phyloP scores from a whole-genome alignment of 1,139 yeast genomes.

The Yamadazyma jaroonii region DNA sequence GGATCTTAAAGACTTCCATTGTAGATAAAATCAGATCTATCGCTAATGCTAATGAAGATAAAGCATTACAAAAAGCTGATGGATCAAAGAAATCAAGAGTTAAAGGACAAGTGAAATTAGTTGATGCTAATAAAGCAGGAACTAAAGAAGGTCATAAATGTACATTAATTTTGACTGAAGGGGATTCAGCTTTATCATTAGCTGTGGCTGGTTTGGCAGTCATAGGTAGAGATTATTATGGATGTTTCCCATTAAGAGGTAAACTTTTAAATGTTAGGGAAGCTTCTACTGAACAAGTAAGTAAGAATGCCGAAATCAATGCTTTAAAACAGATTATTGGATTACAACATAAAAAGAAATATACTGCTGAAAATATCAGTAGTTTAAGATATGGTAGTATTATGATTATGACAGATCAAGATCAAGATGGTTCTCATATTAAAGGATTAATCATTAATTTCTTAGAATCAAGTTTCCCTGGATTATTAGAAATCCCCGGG shows the following conservation, averaged over 20 bases:
- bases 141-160: slow-evolving; percentile 89
- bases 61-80: slow-evolving; percentile 86
- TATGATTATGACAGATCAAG: slow-evolving; percentile 99
- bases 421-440: slow-evolving; percentile 98
- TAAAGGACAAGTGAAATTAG: slow-evolving; percentile 85
- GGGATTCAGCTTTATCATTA: slow-evolving; percentile 91
- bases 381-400: slow-evolving; percentile 91
- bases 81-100: slow-evolving; percentile 83
- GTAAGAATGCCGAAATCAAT: slow-evolving; percentile 90
- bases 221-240: slow-evolving; percentile 93
- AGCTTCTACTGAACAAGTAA: slow-evolving; percentile 90
- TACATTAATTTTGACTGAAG: slow-evolving; percentile 92
- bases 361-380: slow-evolving; percentile 58
- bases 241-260: slow-evolving; percentile 95
- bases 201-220: slow-evolving; percentile 95
- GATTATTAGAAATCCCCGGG: slow-evolving; percentile 85
- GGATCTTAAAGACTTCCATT: slow-evolving; percentile 71
- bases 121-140: slow-evolving; percentile 97
- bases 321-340: slow-evolving; percentile 96
- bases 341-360: slow-evolving; percentile 84
- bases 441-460: slow-evolving; percentile 95
- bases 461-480: slow-evolving; percentile 92
- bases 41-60: slow-evolving; percentile 84
- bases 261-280: slow-evolving; percentile 93
- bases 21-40: slow-evolving; percentile 79